These are phyloP conservation scores for Colletotrichum orchidophilum DNA, from an alignment of 2,329 filamentous ascomycete species.

Conservation along the genomic window DNA sequence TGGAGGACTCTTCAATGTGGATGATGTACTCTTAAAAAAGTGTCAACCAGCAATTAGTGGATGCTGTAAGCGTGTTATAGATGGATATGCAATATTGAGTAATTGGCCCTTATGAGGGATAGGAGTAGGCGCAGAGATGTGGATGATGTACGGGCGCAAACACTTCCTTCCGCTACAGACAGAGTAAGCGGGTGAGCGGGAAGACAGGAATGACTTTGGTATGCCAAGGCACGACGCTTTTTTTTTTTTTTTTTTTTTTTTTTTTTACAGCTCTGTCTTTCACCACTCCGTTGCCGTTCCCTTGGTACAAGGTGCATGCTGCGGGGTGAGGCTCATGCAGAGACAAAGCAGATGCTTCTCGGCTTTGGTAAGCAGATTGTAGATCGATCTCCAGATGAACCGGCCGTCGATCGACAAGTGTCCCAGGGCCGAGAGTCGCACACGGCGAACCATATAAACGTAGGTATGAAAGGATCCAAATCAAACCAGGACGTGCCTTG, in stretches of 20 bases:
- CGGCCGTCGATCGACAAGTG: slow-evolving; percentile 26
- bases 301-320: slow-evolving; percentile 6
- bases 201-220: too few relatives aligned
- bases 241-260: background rate
- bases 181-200: background rate
- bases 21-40: too few relatives aligned
- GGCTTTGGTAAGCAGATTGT: slow-evolving; percentile 22
- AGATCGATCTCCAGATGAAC: slow-evolving; percentile 31
- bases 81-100: too few relatives aligned
- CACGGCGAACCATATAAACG: slow-evolving; percentile 20
- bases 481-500: slow-evolving; percentile 14
- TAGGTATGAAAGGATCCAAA: slow-evolving; percentile 7
- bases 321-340: slow-evolving; percentile 27
- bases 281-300: background rate
- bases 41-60: too few relatives aligned
- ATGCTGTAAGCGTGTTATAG: too few relatives aligned
- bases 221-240: too few relatives aligned
- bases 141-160: background rate
- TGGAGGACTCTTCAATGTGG: background rate
- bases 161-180: background rate
- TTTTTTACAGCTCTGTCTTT: background rate
- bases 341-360: slow-evolving; percentile 2
- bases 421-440: slow-evolving; percentile 10
- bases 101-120: too few relatives aligned
- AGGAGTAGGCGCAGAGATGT: too few relatives aligned